Conservation (phyloP, 805 yeast species). For the Sungouiozyma ichnusensis region DNA sequence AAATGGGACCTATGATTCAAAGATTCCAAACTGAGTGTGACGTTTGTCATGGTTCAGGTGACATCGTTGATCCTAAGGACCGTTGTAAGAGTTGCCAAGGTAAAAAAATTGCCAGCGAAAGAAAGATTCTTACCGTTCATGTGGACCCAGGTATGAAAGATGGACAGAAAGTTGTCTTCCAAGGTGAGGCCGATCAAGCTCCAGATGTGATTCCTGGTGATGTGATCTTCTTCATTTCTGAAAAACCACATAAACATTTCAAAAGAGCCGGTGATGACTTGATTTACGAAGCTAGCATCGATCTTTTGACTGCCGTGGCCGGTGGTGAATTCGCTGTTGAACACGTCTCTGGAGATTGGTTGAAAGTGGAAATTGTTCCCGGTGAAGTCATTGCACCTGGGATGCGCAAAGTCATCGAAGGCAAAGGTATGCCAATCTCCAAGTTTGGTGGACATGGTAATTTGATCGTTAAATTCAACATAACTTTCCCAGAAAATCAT, state of each 20-base stretch:
- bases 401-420: conserved; percentile 66
- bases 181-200: conserved; percentile 96
- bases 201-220: conserved; percentile 95
- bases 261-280: conserved; percentile 86
- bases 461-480: conserved; percentile 72
- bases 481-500: conserved; percentile 75
- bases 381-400: conserved; percentile 93
- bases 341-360: conserved; percentile 86
- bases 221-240: conserved; percentile 83
- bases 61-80: conserved; percentile 74
- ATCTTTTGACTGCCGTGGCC: conserved; percentile 86
- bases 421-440: conserved; percentile 95
- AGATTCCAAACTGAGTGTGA: conserved; percentile 94
- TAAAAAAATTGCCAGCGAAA: conserved; percentile 74
- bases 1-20: conserved; percentile 99
- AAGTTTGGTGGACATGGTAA: conserved; percentile 84
- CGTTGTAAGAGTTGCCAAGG: conserved; percentile 83
- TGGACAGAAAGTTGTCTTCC: conserved; percentile 82
- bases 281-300: conserved; percentile 75
- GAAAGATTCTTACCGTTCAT: conserved; percentile 89
- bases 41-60: conserved; percentile 86
- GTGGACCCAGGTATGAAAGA: conserved; percentile 95
- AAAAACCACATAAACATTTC: conserved; percentile 75
- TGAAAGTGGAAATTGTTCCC: conserved; percentile 72
- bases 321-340: conserved; percentile 87